Evolutionary conservation across 345 rosid genomes (phyloP), one percentile per base, ranked within the genome.

Genomic region (Aquilaria malaccensis): DNA sequence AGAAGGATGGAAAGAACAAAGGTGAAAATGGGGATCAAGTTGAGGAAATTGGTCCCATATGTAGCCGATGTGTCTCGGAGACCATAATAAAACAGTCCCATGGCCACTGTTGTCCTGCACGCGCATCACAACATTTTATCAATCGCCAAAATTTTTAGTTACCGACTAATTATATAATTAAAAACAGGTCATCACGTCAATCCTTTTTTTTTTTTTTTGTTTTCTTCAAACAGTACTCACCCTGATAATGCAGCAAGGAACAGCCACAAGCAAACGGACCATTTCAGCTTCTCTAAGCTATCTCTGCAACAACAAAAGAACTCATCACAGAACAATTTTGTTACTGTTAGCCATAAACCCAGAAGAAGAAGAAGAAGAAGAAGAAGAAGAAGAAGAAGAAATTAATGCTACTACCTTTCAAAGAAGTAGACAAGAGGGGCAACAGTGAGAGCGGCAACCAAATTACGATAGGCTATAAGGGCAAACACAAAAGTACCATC

Each of bases 81-180:
- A 31, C 84, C 82, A 33, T 79, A 77, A 29, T 75, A 82, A 45
- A 68, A 82, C 3, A 82, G 63, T 33, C 77, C 74, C 82, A 80
- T 69, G 0, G 82, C 75, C 58, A 46, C 30, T n/a, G 80, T 66
- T 66, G 80, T 75, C 56, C 84, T 77, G 75, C 74, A 60, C 33
- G 31, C 57, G 22, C 22, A 22, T 22, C 22, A 22, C 22, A 22
- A 14, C 55, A 50, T 33, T 22, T 41, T 7, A 53, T 15, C 22
- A 49, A 9, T 2, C 52, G 7, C 13, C 0, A 11, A 57, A 13
- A 33, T 37, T 4, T 31, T 3, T 33, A 30, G 45, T 37, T 0
- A 37, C 13, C 7, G 2, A 51, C 14, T 51, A 48, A 13, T 45
- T 46, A 7, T 43, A 45, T 10, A 6, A 14, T 22, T 7, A 47